Conservation (phyloP, 164 flowering plant species). For the Piper betle region DNA sequence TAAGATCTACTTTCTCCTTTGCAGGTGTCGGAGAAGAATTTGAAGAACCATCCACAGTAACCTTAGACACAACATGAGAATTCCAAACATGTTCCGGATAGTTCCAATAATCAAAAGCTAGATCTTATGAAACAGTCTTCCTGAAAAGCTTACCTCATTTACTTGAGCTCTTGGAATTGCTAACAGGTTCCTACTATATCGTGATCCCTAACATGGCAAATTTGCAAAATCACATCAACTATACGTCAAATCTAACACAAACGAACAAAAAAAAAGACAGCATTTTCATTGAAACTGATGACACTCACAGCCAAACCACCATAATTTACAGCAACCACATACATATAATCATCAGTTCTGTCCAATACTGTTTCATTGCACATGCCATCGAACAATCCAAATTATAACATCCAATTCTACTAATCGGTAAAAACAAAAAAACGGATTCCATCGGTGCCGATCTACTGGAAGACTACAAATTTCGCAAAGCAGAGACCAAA, state of each 20-base stretch:
- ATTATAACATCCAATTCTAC: too few species aligned
- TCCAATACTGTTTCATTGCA: too few species aligned
- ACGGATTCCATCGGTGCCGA: not conserved
- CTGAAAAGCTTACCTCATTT: slow-evolving; percentile 39
- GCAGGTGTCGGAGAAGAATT: slow-evolving; percentile 21
- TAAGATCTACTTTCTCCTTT: slow-evolving; percentile 19
- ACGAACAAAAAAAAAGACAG: too few species aligned
- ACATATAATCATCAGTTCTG: too few species aligned
- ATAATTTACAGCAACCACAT: too few species aligned
- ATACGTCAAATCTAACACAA: too few species aligned
- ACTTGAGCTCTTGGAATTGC: slow-evolving; percentile 31
- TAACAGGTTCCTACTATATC: slow-evolving; percentile 16
- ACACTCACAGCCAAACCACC: too few species aligned
- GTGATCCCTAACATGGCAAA: slow-evolving; percentile 18
- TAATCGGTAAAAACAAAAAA: not conserved
- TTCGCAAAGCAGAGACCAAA: not conserved
- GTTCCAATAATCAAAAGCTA: slow-evolving; percentile 8
- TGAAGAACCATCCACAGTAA: slow-evolving; percentile 34
- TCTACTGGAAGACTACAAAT: not conserved
- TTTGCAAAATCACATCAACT: too few species aligned
- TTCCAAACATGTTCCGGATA: slow-evolving; percentile 18
- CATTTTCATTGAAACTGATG: too few species aligned
- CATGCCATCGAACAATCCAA: too few species aligned
- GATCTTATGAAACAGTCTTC: slow-evolving; percentile 16
- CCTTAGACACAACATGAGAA: slow-evolving; percentile 38